Evolutionary conservation across 2,329 filamentous ascomycete species (phyloP), one percentile per base, ranked within the genome.

Genomic region (Xylaria sp.): DNA sequence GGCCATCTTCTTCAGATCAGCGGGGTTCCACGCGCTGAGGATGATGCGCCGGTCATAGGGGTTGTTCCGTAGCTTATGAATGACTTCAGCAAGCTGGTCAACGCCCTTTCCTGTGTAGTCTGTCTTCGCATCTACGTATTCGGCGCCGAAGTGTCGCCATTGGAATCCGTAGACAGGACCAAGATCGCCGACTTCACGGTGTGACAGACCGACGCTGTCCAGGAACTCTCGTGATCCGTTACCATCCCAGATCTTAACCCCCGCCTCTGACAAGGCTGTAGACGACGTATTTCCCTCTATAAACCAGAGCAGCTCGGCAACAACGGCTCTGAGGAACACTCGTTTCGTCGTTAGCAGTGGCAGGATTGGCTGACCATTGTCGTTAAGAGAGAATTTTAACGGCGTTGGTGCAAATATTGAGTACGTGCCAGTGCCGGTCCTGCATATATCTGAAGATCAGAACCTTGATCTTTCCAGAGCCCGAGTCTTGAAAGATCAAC

Each of bases 111-210:
- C 94, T 0, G 89, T 86, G 81, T 99, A 99, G 79, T 98, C 94
- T 0, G 92, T 87, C 73, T 90, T 85, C 15, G 91, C 87, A 77
- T 95, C 92, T 20, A 90, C 84, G 80, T 99, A 99, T 70, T 94
- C 90, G 4, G 96, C 96, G 60, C 96, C 96, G 77, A 99, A 99
- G 82, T 98, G 95, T 2, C 96, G 92, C 96, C 96, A 99, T 82
- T 99, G 96, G 83, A 99, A 99, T 1, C 96, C 96, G 79, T 99
- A 99, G 0, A 98, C 94, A 37, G 96, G 96, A 0, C 96, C 96
- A 0, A 99, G 86, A 78, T 99, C 96, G 73, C 96, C 96, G 23
- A 91, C 92, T 62, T 89, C 93, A 69, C 95, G 93, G 78, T 97
- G 90, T 0, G 86, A 85, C 7, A 98, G 87, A 0, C 95, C 95